Evolutionary conservation across 371 early-diverging fungal genomes (phyloP).

Genomic region (Mortierella sp.): DNA sequence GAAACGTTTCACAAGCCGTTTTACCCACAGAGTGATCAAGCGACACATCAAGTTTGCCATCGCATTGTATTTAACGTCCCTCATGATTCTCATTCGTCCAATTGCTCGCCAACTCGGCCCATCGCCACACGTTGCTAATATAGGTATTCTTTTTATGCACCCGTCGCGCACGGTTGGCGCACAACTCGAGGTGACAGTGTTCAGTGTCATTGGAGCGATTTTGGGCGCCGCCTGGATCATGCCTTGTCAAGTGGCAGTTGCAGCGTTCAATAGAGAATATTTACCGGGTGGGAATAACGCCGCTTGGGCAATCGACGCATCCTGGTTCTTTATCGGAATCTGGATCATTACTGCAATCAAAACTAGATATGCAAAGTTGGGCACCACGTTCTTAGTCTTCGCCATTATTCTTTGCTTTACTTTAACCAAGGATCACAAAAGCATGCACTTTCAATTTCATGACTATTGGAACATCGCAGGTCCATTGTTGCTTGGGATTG

Average conservation of each 20-base stretch:
- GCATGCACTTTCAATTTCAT: not conserved
- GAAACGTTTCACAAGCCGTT: slow-evolving; percentile 39
- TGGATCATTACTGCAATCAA: slow-evolving; percentile 49
- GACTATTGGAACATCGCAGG: no score
- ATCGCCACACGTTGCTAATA: slow-evolving; percentile 59
- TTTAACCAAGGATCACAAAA: slow-evolving; percentile 10
- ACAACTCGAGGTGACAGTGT: slow-evolving; percentile 63
- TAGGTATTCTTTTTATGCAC: slow-evolving; percentile 63
- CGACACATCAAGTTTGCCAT: slow-evolving; percentile 67
- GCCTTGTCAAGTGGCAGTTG: slow-evolving; percentile 55
- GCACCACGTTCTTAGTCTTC: slow-evolving; percentile 34
- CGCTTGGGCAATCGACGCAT: slow-evolving; percentile 42
- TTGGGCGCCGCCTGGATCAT: slow-evolving; percentile 58
- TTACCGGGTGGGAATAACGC: slow-evolving; percentile 25
- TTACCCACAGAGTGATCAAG: slow-evolving; percentile 65
- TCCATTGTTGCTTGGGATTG: slow-evolving; percentile 32
- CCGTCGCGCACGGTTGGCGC: slow-evolving; percentile 66
- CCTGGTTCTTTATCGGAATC: slow-evolving; percentile 48
- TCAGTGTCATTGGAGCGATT: slow-evolving; percentile 58
- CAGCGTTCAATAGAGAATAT: slow-evolving; percentile 54
- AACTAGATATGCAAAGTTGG: slow-evolving; percentile 48
- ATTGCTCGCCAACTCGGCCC: slow-evolving; percentile 58
- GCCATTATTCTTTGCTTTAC: slow-evolving; percentile 38
- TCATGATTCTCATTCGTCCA: slow-evolving; percentile 60
- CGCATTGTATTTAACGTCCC: slow-evolving; percentile 62